Conservation (phyloP, 306 rosid genomes). For the Trichosanthes truncata region DNA sequence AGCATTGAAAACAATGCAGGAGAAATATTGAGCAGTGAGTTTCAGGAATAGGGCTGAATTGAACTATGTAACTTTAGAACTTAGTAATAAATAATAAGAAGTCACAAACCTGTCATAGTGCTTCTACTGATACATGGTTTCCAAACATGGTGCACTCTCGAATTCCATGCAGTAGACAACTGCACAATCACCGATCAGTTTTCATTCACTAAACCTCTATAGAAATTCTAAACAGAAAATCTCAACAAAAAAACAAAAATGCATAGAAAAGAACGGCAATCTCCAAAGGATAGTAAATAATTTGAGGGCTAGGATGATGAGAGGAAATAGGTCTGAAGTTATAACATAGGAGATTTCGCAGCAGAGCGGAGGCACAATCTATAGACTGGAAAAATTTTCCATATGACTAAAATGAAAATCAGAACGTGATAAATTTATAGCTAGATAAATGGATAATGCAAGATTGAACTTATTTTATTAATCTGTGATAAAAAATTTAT, state of each 20-base stretch:
- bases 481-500: neutral
- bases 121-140: slow-evolving; percentile 54
- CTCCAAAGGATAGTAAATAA: neutral
- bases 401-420: neutral
- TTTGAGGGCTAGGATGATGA: neutral
- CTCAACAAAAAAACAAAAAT: neutral
- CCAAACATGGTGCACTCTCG: slow-evolving; percentile 47
- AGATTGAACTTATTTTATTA: neutral
- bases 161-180: slow-evolving; percentile 67
- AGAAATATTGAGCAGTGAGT: neutral
- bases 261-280: neutral
- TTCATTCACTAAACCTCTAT: slow-evolving; percentile 6
- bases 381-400: neutral
- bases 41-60: neutral
- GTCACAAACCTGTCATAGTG: slow-evolving; percentile 39
- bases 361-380: neutral
- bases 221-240: slow-evolving; percentile 1
- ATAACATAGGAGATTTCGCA: neutral
- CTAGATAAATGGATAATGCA: neutral
- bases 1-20: neutral
- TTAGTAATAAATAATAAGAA: neutral
- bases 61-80: neutral
- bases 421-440: neutral
- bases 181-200: slow-evolving; percentile 27
- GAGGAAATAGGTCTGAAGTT: neutral